phyloP scores from a whole-genome alignment of 805 yeast genomes.

The Candida golubevii region DNA sequence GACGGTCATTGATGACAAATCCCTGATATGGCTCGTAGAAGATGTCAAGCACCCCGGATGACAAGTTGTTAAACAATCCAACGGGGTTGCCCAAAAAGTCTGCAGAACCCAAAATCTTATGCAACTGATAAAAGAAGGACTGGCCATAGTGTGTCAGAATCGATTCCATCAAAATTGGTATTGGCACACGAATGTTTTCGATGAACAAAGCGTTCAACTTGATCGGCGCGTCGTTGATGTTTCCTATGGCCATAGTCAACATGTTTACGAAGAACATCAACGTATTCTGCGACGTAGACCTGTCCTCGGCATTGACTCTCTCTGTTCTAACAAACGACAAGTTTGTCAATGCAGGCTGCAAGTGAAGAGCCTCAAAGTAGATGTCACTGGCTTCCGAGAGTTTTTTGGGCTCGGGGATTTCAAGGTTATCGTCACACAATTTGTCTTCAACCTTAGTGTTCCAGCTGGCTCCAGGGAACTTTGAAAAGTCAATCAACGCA shows the following conservation, averaged over 20 bases:
- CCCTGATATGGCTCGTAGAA: constrained; percentile 98
- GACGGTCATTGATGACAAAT: constrained; percentile 86
- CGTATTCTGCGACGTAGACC: constrained; percentile 58
- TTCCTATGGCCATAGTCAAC: constrained; percentile 94
- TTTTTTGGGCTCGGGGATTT: constrained; percentile 65
- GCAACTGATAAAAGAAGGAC: constrained; percentile 85
- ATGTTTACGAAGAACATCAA: constrained; percentile 77
- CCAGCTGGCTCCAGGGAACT: constrained; percentile 83
- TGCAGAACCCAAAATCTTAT: constrained; percentile 92
- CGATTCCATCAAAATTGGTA: constrained; percentile 65
- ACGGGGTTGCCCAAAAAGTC: constrained; percentile 97
- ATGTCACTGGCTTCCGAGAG: constrained; percentile 61
- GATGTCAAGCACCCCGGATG: constrained; percentile 94
- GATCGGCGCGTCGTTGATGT: constrained; percentile 95
- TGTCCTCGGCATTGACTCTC: constrained; percentile 61
- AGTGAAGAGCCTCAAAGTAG: constrained; percentile 86
- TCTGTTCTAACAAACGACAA: constrained; percentile 90
- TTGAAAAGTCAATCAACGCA: constrained; percentile 74
- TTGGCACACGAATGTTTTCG: constrained; percentile 85
- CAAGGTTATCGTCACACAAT: constrained; percentile 59
- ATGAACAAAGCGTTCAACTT: constrained; percentile 79
- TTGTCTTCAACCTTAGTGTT: constrained; percentile 39
- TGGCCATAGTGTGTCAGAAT: constrained; percentile 85
- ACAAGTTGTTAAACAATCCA: constrained; percentile 86
- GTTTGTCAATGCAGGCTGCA: constrained; percentile 88